phyloP scores from a whole-genome alignment of 805 yeast genomes.

The Brettanomyces bruxellensis region DNA sequence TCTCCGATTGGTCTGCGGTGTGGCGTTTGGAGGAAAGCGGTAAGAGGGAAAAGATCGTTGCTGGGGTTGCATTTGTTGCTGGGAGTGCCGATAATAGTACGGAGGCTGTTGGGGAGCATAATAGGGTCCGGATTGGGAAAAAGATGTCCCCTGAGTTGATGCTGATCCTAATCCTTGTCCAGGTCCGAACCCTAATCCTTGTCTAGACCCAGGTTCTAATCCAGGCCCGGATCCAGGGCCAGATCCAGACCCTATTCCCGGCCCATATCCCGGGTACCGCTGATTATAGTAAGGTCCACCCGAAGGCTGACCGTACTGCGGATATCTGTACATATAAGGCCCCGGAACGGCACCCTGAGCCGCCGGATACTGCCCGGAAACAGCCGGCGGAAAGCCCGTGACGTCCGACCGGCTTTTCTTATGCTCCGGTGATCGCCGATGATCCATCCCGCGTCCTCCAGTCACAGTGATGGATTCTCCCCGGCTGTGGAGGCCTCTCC shows the following conservation, averaged over 20 bases:
- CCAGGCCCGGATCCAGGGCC: too few relatives aligned
- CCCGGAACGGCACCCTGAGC: not conserved
- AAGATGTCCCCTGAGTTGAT: too few relatives aligned
- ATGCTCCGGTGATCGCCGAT: not conserved
- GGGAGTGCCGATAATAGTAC: not conserved
- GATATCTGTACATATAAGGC: not conserved
- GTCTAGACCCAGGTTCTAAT: too few relatives aligned
- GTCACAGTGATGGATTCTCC: not conserved
- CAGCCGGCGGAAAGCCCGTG: not conserved
- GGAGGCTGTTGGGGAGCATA: not conserved
- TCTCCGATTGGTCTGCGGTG: too few relatives aligned
- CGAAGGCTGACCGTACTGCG: constrained; percentile 7
- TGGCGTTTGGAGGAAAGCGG: too few relatives aligned
- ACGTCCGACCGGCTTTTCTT: not conserved
- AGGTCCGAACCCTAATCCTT: too few relatives aligned
- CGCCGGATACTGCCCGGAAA: not conserved
- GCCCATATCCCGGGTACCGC: not conserved
- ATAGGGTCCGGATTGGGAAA: too few relatives aligned
- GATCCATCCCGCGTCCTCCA: not conserved
- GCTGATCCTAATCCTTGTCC: too few relatives aligned
- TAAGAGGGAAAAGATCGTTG: too few relatives aligned
- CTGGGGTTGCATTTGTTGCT: not conserved
- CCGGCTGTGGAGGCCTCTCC: not conserved
- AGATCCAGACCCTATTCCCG: too few relatives aligned
- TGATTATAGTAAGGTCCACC: not conserved